These are phyloP conservation scores for Sporobolomyces phaffii DNA, from an alignment of 768 basidiomycete genomes.

Conservation along the genomic window DNA sequence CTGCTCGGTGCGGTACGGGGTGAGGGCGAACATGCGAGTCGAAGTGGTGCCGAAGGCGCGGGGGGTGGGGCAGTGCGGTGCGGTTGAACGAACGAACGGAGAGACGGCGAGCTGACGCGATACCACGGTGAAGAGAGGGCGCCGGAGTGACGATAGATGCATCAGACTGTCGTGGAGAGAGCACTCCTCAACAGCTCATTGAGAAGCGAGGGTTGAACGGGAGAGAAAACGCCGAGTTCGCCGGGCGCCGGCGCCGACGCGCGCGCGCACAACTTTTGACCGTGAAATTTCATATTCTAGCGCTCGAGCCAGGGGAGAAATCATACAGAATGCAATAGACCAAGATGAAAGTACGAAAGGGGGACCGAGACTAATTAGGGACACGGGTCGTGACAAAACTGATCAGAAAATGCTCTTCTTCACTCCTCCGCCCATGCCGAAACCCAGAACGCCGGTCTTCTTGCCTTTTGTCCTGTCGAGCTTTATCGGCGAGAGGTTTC, in stretches of 20 bases:
- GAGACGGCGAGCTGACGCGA: not conserved
- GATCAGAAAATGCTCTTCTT: slow-evolving; percentile 2
- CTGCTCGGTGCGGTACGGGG: slow-evolving; percentile 38
- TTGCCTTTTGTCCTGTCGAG: not conserved
- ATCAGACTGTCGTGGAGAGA: no score
- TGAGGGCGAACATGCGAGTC: slow-evolving; percentile 44
- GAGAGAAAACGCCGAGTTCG: no score
- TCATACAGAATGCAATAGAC: no score
- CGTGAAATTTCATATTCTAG: no score
- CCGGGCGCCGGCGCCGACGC: no score
- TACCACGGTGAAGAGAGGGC: not conserved
- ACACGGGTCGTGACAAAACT: no score
- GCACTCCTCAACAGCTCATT: no score
- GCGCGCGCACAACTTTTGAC: no score
- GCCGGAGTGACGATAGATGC: not conserved
- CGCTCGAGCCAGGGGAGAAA: no score
- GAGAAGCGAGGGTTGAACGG: not conserved
- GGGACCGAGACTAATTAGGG: no score
- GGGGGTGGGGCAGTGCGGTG: not conserved
- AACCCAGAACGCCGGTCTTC: not conserved
- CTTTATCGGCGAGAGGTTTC: slow-evolving; percentile 35
- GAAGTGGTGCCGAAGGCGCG: not conserved
- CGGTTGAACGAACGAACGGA: not conserved
- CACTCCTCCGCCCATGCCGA: slow-evolving; percentile 3
- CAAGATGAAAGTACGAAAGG: no score